Conservation (phyloP, 2,329 filamentous ascomycete genomes). For the Proliferodiscus dingleyae region DNA sequence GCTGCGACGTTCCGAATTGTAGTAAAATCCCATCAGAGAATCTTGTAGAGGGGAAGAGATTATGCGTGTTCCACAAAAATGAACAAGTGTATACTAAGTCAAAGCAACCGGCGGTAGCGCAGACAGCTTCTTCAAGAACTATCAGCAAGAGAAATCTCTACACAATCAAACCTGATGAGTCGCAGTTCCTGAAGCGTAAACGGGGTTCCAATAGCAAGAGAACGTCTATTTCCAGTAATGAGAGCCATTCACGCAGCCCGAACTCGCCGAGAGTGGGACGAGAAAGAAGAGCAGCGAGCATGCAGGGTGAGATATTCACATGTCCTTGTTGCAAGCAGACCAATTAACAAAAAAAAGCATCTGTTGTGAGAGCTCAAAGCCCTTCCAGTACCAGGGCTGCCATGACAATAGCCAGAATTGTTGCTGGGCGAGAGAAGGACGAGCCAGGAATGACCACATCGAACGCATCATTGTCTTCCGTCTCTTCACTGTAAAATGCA, state of each 20-base stretch:
- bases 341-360: too few relatives aligned
- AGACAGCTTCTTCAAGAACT: not conserved
- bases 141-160: slow-evolving; percentile 22
- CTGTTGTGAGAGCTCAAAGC: too few relatives aligned
- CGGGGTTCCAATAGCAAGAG: not conserved
- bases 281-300: not conserved
- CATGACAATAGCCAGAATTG: too few relatives aligned
- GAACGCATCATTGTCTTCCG: too few relatives aligned
- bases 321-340: too few relatives aligned
- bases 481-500: too few relatives aligned
- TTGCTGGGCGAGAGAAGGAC: too few relatives aligned
- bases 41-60: slow-evolving; percentile 1
- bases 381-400: too few relatives aligned
- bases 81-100: slow-evolving; percentile 3
- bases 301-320: not conserved
- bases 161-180: not conserved
- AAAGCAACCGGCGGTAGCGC: not conserved
- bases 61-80: not conserved
- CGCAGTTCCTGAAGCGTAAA: not conserved
- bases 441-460: too few relatives aligned
- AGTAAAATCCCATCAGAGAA: not conserved
- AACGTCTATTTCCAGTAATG: not conserved
- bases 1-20: not conserved
- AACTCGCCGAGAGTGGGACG: not conserved
- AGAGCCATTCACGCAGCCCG: not conserved